Base-by-base conservation (phyloP, 164 flowering plant genomes). In the Saururus chinensis region DNA sequence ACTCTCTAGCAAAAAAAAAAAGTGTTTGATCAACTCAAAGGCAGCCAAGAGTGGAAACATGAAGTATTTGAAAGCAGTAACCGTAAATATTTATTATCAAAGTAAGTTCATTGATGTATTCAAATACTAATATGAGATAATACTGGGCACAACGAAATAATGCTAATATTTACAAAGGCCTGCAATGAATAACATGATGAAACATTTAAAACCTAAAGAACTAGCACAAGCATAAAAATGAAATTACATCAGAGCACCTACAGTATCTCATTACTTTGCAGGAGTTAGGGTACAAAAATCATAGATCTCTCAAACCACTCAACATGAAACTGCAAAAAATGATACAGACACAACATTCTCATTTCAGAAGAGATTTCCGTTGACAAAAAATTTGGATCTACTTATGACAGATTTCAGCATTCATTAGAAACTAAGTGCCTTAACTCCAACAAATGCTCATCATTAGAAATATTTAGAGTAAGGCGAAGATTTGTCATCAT, bases 401-500 rank as follows among this genome's bases (percentile, higher is more conserved):
- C 70, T 71, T 61, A 42, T 60, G 57, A 73, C 67, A 75, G 66
- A 63, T 78, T 75, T 24, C 17, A 55, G 48, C 64, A 68, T 59
- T 73, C 69, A 65, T 75, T n/a, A 66, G 93, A 89, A 65, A 83
- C 73, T 75, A 92, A 77, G 63, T 79, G 76, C 76, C 81, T 83
- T 56, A 92, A 64, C 88, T 83, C 88, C 80, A 70, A 70, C 76
- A 89, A 81, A 81, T 92, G 96, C 66, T 92, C 97, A 72, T 92
- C 98, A 73, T 83, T 89, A 72, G 96, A 87, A 70, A 92, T 85
- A 63, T 86, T 76, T 66, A 92, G 93, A 4, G 74, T 73, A 68
- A 86, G 77, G 53, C 97, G 96, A 60, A 92, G 95, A 71, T 87
- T 82, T 45, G 96, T 92, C 76, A 92, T 64, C 68, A 88, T 61